Conservation (phyloP, 2,329 filamentous ascomycete species). For the Talaromyces islandicus region DNA sequence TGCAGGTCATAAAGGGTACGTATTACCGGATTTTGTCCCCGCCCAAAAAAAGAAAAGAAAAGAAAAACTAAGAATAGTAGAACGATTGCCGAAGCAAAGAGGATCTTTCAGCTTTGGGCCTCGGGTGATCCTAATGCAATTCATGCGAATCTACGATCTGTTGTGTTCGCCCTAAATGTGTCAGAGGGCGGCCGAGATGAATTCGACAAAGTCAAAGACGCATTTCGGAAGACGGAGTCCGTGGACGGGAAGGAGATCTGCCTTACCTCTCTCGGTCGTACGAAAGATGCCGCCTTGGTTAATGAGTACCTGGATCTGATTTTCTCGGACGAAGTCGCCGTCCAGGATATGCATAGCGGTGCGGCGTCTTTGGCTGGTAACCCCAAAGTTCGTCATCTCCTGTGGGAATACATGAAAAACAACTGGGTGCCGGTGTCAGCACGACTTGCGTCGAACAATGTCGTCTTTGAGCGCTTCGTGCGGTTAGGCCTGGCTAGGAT, state of each 20-base stretch:
- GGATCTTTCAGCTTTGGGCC: conserved; percentile 74
- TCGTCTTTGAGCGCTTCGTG: conserved; percentile 85
- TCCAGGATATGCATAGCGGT: conserved; percentile 82
- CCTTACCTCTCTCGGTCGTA: conserved; percentile 68
- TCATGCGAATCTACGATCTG: conserved; percentile 71
- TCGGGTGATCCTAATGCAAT: conserved; percentile 64
- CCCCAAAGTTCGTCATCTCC: conserved; percentile 61
- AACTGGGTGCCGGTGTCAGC: conserved; percentile 71
- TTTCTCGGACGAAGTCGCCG: conserved; percentile 76
- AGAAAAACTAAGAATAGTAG: conserved; percentile 35
- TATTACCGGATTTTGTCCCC: conserved; percentile 12
- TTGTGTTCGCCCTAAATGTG: conserved; percentile 75
- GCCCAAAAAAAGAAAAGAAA: conserved; percentile 8
- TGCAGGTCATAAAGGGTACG: conserved; percentile 68
- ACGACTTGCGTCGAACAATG: conserved; percentile 72
- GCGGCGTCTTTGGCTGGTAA: conserved; percentile 69
- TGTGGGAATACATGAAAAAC: conserved; percentile 81
- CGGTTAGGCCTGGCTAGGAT: conserved; percentile 73
- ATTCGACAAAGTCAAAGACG: conserved; percentile 70
- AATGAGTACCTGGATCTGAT: conserved; percentile 64
- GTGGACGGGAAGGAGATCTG: conserved; percentile 89
- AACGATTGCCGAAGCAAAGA: conserved; percentile 65
- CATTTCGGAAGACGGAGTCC: conserved; percentile 75
- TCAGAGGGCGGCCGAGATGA: conserved; percentile 66
- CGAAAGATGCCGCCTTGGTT: conserved; percentile 64